phyloP scores from a whole-genome alignment of 768 basidiomycete genomes.

The Amanita molliuscula region DNA sequence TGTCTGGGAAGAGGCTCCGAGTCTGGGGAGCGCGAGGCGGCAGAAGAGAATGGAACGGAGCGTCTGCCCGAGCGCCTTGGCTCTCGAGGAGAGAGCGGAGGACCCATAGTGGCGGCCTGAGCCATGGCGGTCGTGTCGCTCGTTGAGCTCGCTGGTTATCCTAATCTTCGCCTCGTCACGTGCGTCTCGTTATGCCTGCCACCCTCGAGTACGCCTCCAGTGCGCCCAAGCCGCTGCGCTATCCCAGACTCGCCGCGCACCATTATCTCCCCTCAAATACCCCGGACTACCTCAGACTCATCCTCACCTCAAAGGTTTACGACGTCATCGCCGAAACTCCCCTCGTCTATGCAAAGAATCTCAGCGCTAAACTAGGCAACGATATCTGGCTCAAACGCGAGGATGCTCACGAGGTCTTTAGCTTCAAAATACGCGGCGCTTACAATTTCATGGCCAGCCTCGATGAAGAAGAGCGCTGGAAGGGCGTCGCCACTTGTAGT shows the following conservation, averaged over 20 bases:
- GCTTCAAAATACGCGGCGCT: slow-evolving; percentile 97
- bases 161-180: slow-evolving; percentile 6
- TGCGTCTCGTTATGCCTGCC: slow-evolving; percentile 12
- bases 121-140: slow-evolving; percentile 31
- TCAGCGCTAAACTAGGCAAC: slow-evolving; percentile 83
- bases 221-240: slow-evolving; percentile 55
- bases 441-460: slow-evolving; percentile 98
- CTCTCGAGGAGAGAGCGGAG: slow-evolving; percentile 68
- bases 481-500: slow-evolving; percentile 95
- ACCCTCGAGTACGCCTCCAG: slow-evolving; percentile 60
- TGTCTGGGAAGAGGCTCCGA: slow-evolving; percentile 48
- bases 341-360: slow-evolving; percentile 74
- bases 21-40: slow-evolving; percentile 68
- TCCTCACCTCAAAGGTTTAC: slow-evolving; percentile 85
- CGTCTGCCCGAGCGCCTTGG: slow-evolving; percentile 71
- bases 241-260: slow-evolving; percentile 60
- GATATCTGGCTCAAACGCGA: slow-evolving; percentile 96
- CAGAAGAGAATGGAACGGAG: slow-evolving; percentile 54
- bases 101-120: slow-evolving; percentile 63
- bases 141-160: slow-evolving; percentile 1
- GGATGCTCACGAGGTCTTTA: slow-evolving; percentile 95
- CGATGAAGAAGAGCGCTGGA: slow-evolving; percentile 84
- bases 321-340: slow-evolving; percentile 87
- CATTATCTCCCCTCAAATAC: slow-evolving; percentile 52
- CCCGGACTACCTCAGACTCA: slow-evolving; percentile 84